Percentiles rank a stretch among this genome's conserved stretches.
These are phyloP conservation scores for Clausena lansium DNA, from an alignment of 345 rosid species.

Conservation along the genomic window DNA sequence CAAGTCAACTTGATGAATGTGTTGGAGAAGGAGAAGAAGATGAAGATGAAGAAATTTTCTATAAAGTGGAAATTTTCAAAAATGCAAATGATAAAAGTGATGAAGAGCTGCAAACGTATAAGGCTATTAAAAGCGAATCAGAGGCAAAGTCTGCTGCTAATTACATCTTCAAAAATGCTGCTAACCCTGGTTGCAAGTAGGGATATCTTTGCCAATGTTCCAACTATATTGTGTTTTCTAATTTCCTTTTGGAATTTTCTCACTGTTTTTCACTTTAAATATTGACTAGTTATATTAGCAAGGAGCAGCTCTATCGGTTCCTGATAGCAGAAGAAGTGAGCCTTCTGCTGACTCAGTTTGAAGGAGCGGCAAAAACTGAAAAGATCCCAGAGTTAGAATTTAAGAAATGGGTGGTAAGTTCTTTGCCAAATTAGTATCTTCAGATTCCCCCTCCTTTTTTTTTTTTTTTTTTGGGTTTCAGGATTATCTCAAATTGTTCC, in stretches of 20 bases:
- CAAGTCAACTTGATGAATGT: neutral
- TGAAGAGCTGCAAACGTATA: slow-evolving; percentile 42
- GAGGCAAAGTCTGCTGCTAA: slow-evolving; percentile 67
- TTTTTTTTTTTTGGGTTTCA: too few relatives aligned
- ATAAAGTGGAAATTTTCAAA: too few relatives aligned
- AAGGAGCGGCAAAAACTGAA: slow-evolving; percentile 52
- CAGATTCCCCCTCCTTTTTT: too few relatives aligned
- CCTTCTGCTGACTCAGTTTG: slow-evolving; percentile 43
- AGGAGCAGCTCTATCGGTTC: slow-evolving; percentile 63
- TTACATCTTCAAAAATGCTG: slow-evolving; percentile 56
- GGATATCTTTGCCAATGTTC: slow-evolving; percentile 14
- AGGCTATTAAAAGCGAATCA: slow-evolving; percentile 57
- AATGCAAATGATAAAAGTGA: slow-evolving; percentile 20
- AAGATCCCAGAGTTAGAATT: slow-evolving; percentile 55
- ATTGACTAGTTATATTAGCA: slow-evolving; percentile 51
- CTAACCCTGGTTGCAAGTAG: slow-evolving; percentile 50
- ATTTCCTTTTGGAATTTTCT: neutral
- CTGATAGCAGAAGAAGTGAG: slow-evolving; percentile 55
- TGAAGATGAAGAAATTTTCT: too few relatives aligned
- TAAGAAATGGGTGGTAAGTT: slow-evolving; percentile 65
- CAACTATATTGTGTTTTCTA: neutral
- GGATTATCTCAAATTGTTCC: too few relatives aligned
- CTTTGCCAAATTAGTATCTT: too few relatives aligned
- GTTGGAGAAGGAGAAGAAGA: too few relatives aligned
- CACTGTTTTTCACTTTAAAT: neutral